phyloP scores from a whole-genome alignment of 495 filamentous ascomycete genomes.

The Polyplosphaeria fusca region DNA sequence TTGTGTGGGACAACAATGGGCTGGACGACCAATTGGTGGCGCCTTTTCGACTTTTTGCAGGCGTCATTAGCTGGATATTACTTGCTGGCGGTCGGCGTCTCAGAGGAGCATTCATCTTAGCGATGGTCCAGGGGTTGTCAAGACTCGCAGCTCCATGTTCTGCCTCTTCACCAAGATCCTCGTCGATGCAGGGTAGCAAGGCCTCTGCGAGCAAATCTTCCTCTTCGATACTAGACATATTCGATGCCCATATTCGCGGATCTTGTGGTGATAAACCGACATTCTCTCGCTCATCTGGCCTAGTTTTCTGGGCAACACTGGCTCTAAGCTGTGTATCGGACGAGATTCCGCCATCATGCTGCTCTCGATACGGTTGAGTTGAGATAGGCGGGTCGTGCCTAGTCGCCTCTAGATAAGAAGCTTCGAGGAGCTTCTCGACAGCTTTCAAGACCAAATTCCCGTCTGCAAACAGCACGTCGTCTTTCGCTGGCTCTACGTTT shows the following conservation, averaged over 20 bases:
- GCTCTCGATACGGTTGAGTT: neutral
- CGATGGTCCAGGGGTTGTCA: conserved; percentile 60
- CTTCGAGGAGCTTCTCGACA: conserved; percentile 43
- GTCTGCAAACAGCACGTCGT: conserved; percentile 77
- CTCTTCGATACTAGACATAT: conserved; percentile 32
- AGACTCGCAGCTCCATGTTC: conserved; percentile 31
- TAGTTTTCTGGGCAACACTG: too few species aligned
- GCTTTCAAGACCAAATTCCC: conserved; percentile 50
- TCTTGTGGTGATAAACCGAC: neutral
- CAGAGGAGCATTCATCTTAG: conserved; percentile 53
- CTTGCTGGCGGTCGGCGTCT: neutral
- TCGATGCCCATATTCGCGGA: conserved; percentile 9
- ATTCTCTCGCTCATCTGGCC: too few species aligned
- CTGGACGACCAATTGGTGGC: conserved; percentile 3
- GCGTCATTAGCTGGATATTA: conserved; percentile 16
- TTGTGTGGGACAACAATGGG: neutral
- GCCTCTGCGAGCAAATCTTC: conserved; percentile 25
- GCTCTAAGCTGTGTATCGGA: neutral
- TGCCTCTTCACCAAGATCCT: conserved; percentile 26
- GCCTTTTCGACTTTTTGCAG: conserved; percentile 8
- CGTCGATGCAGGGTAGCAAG: neutral
- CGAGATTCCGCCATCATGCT: neutral
- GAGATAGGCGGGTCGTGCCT: neutral
- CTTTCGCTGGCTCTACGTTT: conserved; percentile 88
- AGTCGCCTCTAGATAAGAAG: conserved; percentile 7